Percentiles rank a stretch among this genome's conserved stretches.
These are phyloP conservation scores for Hymenoscyphus occultus DNA, from an alignment of 2,329 filamentous ascomycete genomes.

Conservation along the genomic window DNA sequence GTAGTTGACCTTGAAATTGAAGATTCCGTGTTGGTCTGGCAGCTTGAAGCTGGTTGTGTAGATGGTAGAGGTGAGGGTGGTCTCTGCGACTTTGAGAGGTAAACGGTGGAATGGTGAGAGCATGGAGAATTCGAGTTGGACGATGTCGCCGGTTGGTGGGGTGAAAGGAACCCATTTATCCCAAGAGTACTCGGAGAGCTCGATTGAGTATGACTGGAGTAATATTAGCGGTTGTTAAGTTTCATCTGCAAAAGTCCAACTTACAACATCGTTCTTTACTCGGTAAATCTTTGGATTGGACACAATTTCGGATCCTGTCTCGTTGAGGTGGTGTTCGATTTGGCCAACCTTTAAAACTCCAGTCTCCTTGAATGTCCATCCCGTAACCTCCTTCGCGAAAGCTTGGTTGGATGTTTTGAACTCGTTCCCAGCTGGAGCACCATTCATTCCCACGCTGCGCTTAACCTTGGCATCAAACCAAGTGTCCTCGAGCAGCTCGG, in stretches of 20 bases:
- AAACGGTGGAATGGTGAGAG: slow-evolving; percentile 95
- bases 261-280: slow-evolving; percentile 93
- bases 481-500: slow-evolving; percentile 80
- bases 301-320: slow-evolving; percentile 46
- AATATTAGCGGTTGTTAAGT: slow-evolving; percentile 14
- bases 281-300: slow-evolving; percentile 88
- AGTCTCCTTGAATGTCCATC: slow-evolving; percentile 94
- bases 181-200: slow-evolving; percentile 79
- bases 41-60: slow-evolving; percentile 76
- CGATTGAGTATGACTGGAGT: slow-evolving; percentile 50
- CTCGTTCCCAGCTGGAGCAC: slow-evolving; percentile 48
- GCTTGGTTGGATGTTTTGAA: slow-evolving; percentile 73
- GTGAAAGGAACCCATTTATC: slow-evolving; percentile 73
- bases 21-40: slow-evolving; percentile 97
- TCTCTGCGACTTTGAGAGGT: slow-evolving; percentile 56
- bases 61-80: slow-evolving; percentile 65
- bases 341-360: slow-evolving; percentile 83
- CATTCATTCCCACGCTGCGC: slow-evolving; percentile 39
- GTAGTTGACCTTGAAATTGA: slow-evolving; percentile 97
- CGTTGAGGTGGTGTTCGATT: slow-evolving; percentile 72
- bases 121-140: slow-evolving; percentile 99
- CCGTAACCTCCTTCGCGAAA: slow-evolving; percentile 80
- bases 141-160: slow-evolving; percentile 63
- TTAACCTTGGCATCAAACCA: slow-evolving; percentile 84
- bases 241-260: slow-evolving; percentile 41